Base-by-base conservation (phyloP, 176 grass and related monocot genomes). In the Echinochloa phyllopogon region DNA sequence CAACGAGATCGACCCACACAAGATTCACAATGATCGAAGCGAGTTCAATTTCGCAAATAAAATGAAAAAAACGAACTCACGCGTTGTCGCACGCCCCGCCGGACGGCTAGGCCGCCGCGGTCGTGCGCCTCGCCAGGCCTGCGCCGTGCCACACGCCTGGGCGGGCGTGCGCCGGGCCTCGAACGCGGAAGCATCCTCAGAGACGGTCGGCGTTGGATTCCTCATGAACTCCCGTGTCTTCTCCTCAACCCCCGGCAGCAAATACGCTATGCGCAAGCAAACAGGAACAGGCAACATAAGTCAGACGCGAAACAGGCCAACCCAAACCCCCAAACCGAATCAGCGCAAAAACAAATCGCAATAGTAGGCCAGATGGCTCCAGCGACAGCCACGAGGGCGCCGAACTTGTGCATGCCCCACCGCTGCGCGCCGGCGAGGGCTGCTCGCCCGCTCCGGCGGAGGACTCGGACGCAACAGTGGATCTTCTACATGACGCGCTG, bases 391-490 rank as follows among this genome's bases (percentile, higher is more conserved):
- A 93, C 74, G 68, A 98, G 65, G 29, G 40, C 81, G 36, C 96
- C 91, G 74, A 87, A 83, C 72, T 92, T 98, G 73, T 89, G 72
- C 64, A 84, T 66, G 48, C 85, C 72, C 91, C 93, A 89, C 50
- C 87, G 66, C 65, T 88, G 24, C 62, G 68, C 20, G 80, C 65
- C 43, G 67, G 17, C 2, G 61, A 41, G 16, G 80, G 25, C 27
- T 66, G 81, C 38, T 60, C 86, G 18, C 57, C 84, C 10, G 84
- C 62, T 11, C 69, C 70, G 41, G 42, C 45, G 5, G 73, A 8
- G 21, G 79, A 5, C 14, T 49, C 72, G 33, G 86, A 12, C 21
- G n/a, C 77, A n/a, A n/a, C n/a, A n/a, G n/a, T n/a, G n/a, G n/a
- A n/a, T n/a, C n/a, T n/a, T n/a, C n/a, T n/a, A n/a, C n/a, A n/a